phyloP scores from a whole-genome alignment of 2,329 filamentous ascomycete genomes.

The Sporothrix sp. region DNA sequence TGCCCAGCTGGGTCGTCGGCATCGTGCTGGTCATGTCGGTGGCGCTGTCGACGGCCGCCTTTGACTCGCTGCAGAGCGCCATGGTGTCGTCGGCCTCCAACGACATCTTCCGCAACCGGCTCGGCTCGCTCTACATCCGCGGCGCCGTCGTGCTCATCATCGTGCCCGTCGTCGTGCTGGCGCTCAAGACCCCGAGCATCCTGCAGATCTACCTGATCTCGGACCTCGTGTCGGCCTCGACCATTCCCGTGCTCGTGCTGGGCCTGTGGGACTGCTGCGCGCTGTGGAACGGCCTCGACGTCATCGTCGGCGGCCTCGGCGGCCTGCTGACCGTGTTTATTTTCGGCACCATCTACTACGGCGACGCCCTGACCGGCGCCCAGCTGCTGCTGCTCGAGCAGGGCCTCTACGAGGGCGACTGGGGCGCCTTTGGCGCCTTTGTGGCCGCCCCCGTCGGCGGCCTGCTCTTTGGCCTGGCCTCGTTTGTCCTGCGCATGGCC shows the following conservation, averaged over 20 bases:
- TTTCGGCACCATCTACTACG: slow-evolving; percentile 72
- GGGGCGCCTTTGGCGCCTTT: slow-evolving; percentile 76
- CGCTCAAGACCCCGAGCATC: slow-evolving; percentile 62
- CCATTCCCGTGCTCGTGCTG: slow-evolving; percentile 65
- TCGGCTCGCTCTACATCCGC: slow-evolving; percentile 67
- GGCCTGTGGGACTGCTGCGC: slow-evolving; percentile 56
- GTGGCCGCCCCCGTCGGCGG: slow-evolving; percentile 70
- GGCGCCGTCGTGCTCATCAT: slow-evolving; percentile 60
- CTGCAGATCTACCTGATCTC: slow-evolving; percentile 77
- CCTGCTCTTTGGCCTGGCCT: slow-evolving; percentile 58
- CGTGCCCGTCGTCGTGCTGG: slow-evolving; percentile 63
- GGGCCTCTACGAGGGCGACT: slow-evolving; percentile 67
- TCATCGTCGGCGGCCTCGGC: slow-evolving; percentile 66
- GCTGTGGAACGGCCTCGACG: slow-evolving; percentile 73
- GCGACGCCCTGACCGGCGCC: slow-evolving; percentile 51
- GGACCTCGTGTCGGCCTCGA: slow-evolving; percentile 66
- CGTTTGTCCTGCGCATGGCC: slow-evolving; percentile 48
- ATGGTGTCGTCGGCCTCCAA: slow-evolving; percentile 76
- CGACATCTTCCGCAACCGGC: slow-evolving; percentile 73
- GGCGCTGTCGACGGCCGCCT: slow-evolving; percentile 64
- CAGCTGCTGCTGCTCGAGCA: slow-evolving; percentile 61
- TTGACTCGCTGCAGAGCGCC: slow-evolving; percentile 71
- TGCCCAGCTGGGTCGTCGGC: slow-evolving; percentile 74
- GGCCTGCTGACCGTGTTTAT: slow-evolving; percentile 73
- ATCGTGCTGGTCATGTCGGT: slow-evolving; percentile 75